These are phyloP conservation scores for Eucalyptus globulus DNA, from an alignment of 345 rosid genomes.

Conservation along the genomic window DNA sequence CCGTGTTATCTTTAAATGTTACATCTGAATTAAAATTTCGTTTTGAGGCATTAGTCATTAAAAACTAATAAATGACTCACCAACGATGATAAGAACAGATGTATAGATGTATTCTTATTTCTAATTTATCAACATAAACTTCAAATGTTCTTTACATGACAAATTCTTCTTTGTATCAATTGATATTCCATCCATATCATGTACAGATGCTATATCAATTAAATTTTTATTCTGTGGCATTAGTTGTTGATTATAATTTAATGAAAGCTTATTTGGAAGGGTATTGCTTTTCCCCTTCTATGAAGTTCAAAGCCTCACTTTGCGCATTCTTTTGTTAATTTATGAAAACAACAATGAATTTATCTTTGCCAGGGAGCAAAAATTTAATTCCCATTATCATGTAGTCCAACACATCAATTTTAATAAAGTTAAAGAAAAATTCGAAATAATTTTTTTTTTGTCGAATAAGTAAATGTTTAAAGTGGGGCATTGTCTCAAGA, in stretches of 20 bases:
- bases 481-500: no score
- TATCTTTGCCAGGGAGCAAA: neutral
- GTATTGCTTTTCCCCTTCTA: neutral
- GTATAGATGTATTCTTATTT: no score
- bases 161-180: neutral
- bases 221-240: neutral
- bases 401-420: neutral
- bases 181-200: neutral
- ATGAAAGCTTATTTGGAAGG: no score
- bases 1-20: no score
- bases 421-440: no score
- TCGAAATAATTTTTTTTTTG: no score
- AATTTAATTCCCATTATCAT: neutral
- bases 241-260: neutral
- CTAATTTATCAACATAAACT: neutral
- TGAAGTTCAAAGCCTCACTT: no score
- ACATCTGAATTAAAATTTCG: no score
- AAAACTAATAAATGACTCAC: no score
- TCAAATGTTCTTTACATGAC: neutral
- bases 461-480: no score
- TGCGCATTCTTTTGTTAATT: neutral
- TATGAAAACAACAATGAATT: no score
- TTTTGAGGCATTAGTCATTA: no score
- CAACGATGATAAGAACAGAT: neutral
- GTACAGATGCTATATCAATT: neutral